phyloP scores from a whole-genome alignment of 805 yeast species.

The Spathaspora gorwiae region DNA sequence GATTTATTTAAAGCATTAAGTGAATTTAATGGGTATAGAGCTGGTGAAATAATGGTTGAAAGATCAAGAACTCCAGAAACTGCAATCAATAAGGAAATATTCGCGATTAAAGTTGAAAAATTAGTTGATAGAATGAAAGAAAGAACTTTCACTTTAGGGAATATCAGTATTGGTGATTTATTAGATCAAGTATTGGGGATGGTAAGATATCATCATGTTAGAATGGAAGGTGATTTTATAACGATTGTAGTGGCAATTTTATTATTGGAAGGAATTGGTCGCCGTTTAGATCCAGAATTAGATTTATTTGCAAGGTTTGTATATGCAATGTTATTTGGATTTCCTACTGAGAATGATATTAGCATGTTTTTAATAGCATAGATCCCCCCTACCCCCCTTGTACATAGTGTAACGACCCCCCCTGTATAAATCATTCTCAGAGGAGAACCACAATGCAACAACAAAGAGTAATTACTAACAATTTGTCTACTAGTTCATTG shows the following conservation, averaged over 20 bases:
- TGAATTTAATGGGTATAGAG: constrained; percentile 87
- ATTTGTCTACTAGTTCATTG: constrained; percentile 50
- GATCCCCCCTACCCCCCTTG: neutral
- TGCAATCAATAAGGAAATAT: constrained; percentile 76
- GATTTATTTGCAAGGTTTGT: constrained; percentile 96
- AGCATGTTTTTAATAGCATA: constrained; percentile 1
- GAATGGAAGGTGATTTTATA: constrained; percentile 96
- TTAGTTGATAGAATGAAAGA: constrained; percentile 77
- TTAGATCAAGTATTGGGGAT: constrained; percentile 80
- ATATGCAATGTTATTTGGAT: constrained; percentile 42
- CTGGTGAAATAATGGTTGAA: constrained; percentile 95
- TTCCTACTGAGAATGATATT: constrained; percentile 32
- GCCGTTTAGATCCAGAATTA: constrained; percentile 87
- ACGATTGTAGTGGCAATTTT: constrained; percentile 93
- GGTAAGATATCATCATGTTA: constrained; percentile 92
- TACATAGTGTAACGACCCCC: neutral
- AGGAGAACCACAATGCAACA: neutral
- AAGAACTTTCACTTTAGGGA: constrained; percentile 88
- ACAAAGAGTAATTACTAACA: constrained; percentile 14
- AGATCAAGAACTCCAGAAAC: constrained; percentile 93
- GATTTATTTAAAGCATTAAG: constrained; percentile 86
- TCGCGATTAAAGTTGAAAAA: constrained; percentile 81
- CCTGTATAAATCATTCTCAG: neutral
- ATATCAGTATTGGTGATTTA: constrained; percentile 86
- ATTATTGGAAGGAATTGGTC: constrained; percentile 89